phyloP scores from a whole-genome alignment of 108 stramenopile genomes.

The Discostella pseudostelligera region DNA sequence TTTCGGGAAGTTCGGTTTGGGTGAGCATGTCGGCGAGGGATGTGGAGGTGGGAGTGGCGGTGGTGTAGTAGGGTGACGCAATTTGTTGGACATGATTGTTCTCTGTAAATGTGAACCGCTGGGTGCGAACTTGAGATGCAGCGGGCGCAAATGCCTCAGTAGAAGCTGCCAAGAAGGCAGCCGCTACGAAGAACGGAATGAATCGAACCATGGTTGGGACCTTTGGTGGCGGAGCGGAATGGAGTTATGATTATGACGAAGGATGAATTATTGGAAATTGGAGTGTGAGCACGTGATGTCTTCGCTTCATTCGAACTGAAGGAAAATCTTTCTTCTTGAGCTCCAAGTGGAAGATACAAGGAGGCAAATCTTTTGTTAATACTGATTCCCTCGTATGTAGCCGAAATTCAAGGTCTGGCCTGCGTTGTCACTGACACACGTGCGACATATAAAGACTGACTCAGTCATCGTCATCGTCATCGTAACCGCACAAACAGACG shows the following conservation, averaged over 20 bases:
- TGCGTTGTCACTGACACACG: too few relatives aligned
- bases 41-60: constrained; percentile 43
- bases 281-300: too few relatives aligned
- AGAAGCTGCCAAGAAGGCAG: constrained; percentile 18
- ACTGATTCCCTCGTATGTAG: background rate
- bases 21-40: constrained; percentile 44
- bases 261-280: background rate
- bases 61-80: background rate
- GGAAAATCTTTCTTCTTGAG: background rate
- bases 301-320: background rate
- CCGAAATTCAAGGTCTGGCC: background rate
- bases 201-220: constrained; percentile 27
- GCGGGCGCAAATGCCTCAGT: constrained; percentile 25
- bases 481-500: too few relatives aligned
- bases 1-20: constrained; percentile 64
- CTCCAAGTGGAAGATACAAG: constrained; percentile 1
- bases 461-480: too few relatives aligned
- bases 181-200: constrained; percentile 18
- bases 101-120: background rate
- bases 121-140: constrained; percentile 26
- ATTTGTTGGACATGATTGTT: background rate
- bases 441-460: too few relatives aligned
- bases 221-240: too few relatives aligned
- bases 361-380: background rate
- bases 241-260: background rate